These are phyloP conservation scores for Cercospora canescens DNA, from an alignment of 2,329 filamentous ascomycete genomes.

Conservation along the genomic window DNA sequence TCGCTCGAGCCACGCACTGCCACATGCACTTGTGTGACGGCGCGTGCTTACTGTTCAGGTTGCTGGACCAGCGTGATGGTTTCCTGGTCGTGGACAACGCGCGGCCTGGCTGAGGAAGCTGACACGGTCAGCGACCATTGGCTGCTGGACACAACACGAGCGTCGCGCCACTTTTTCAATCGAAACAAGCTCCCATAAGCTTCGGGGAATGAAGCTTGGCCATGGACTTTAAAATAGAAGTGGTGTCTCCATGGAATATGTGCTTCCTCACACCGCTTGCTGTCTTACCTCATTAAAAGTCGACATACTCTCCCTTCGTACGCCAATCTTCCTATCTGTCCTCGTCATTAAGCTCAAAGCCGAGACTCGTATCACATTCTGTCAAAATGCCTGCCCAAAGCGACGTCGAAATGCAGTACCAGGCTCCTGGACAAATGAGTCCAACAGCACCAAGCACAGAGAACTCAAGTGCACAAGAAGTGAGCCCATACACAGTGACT, in stretches of 20 bases:
- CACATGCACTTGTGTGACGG: not conserved
- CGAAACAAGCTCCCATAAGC: not conserved
- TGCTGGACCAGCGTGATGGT: not conserved
- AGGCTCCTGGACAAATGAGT: constrained; percentile 20
- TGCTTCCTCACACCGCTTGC: not conserved
- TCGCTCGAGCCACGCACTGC: constrained; percentile 4
- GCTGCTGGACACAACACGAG: not conserved
- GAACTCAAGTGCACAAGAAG: not conserved
- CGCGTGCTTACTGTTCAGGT: not conserved
- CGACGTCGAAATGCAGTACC: constrained; percentile 30
- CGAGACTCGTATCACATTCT: not conserved
- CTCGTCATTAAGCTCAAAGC: not conserved
- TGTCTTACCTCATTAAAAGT: not conserved
- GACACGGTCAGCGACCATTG: not conserved
- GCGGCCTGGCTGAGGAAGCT: not conserved
- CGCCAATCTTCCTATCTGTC: too few species aligned
- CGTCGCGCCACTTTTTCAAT: not conserved
- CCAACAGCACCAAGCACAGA: constrained; percentile 11
- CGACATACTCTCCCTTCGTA: not conserved
- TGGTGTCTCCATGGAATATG: not conserved
- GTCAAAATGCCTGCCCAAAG: constrained; percentile 19
- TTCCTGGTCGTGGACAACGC: not conserved
- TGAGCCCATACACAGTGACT: not conserved
- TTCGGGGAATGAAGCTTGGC: not conserved
- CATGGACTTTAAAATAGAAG: not conserved